Evolutionary conservation across 306 rosid species (phyloP).

Genomic region (Vigna mungo): DNA sequence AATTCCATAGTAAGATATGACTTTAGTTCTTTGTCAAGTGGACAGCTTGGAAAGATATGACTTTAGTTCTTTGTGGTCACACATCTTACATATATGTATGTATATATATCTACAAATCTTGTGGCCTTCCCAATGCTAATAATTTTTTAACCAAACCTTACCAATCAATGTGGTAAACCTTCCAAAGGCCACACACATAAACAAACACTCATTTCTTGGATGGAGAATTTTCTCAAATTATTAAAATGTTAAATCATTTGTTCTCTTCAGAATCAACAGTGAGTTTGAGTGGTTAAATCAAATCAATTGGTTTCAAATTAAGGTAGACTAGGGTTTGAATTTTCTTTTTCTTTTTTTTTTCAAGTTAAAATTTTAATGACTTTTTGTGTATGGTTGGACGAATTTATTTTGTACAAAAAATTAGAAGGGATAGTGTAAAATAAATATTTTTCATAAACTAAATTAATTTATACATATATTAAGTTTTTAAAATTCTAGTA

Average conservation of each 20-base stretch:
- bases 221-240: neutral
- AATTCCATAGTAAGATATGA: too few species aligned
- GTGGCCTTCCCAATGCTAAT: constrained; percentile 11
- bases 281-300: neutral
- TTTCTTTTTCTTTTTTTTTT: neutral
- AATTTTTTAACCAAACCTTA: neutral
- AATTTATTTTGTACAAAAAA: too few species aligned
- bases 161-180: neutral
- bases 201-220: neutral
- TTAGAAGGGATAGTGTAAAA: too few species aligned
- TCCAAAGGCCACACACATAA: neutral
- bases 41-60: constrained; percentile 42
- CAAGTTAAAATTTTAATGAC: neutral
- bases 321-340: neutral
- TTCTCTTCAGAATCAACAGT: neutral
- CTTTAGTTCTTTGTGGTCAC: constrained; percentile 29
- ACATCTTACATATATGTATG: constrained; percentile 14
- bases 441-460: too few species aligned
- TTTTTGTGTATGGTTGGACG: too few species aligned
- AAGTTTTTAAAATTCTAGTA: too few species aligned
- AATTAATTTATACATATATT: too few species aligned
- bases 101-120: constrained; percentile 21
- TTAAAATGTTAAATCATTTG: neutral
- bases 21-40: constrained; percentile 33
- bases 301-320: neutral